These are phyloP conservation scores for Endocarpon pusillum DNA, from an alignment of 495 filamentous ascomycete species.

Conservation along the genomic window DNA sequence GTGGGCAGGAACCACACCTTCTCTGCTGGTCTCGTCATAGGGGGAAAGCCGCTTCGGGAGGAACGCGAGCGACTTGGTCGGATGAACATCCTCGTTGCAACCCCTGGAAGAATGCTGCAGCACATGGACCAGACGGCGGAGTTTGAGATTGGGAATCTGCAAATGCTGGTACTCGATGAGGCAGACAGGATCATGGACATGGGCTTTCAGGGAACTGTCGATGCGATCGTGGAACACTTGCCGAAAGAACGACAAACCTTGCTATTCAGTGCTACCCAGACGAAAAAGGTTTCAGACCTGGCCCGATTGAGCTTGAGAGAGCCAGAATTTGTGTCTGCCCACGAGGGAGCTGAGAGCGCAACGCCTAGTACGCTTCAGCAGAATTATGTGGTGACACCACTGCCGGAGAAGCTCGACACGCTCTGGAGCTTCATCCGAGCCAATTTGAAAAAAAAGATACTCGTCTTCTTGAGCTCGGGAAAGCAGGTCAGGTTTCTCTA, in stretches of 20 bases:
- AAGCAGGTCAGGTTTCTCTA: conserved; percentile 95
- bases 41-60: conserved; percentile 79
- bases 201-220: conserved; percentile 83
- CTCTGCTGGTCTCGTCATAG: conserved; percentile 85
- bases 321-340: conserved; percentile 87
- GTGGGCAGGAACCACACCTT: conserved; percentile 81
- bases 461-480: conserved; percentile 85
- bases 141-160: conserved; percentile 77
- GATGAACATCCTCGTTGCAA: conserved; percentile 98
- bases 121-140: conserved; percentile 88
- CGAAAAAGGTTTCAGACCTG: conserved; percentile 80
- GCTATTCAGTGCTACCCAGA: conserved; percentile 92
- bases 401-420: conserved; percentile 77
- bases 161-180: conserved; percentile 89
- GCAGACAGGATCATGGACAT: conserved; percentile 96
- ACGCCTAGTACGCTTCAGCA: conserved; percentile 78
- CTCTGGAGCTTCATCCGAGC: conserved; percentile 80
- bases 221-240: conserved; percentile 86
- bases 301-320: conserved; percentile 75
- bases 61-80: conserved; percentile 70
- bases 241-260: conserved; percentile 78
- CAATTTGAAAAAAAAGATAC: conserved; percentile 78
- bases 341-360: conserved; percentile 63
- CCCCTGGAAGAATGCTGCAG: conserved; percentile 85
- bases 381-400: conserved; percentile 70